Evolutionary conservation across 2,329 filamentous ascomycete genomes (phyloP).

Genomic region (Huntiella abstrusa): DNA sequence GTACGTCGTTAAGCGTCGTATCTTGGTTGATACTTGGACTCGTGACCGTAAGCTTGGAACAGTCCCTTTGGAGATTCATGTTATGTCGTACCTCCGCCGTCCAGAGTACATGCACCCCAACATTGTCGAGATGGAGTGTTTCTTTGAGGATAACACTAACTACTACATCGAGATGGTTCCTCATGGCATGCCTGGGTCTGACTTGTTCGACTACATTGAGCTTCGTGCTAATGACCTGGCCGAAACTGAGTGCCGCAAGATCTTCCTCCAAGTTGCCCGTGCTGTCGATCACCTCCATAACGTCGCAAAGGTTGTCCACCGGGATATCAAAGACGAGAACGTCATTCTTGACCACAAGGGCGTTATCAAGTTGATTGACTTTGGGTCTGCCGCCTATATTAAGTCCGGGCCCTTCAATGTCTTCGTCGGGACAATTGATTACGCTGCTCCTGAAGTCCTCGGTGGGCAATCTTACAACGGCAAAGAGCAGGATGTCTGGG

Average conservation of each 20-base stretch:
- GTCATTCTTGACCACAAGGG: slow-evolving; percentile 90
- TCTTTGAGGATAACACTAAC: slow-evolving; percentile 67
- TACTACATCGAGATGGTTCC: slow-evolving; percentile 99
- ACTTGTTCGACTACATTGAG: slow-evolving; percentile 97
- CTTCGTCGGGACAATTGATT: slow-evolving; percentile 97
- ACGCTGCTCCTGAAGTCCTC: slow-evolving; percentile 93
- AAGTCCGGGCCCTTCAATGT: slow-evolving; percentile 97
- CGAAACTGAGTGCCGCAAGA: slow-evolving; percentile 79
- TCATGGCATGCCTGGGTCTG: slow-evolving; percentile 90
- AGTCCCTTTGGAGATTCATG: slow-evolving; percentile 90
- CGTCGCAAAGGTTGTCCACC: slow-evolving; percentile 79
- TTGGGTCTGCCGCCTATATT: slow-evolving; percentile 94
- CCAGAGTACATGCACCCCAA: slow-evolving; percentile 50
- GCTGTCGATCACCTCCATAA: slow-evolving; percentile 84
- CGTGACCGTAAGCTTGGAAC: slow-evolving; percentile 82
- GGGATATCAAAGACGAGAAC: slow-evolving; percentile 98
- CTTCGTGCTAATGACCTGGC: slow-evolving; percentile 80
- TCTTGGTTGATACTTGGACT: slow-evolving; percentile 96
- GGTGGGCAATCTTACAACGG: slow-evolving; percentile 82
- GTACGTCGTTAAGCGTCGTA: slow-evolving; percentile 91
- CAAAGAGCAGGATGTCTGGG: slow-evolving; percentile 97
- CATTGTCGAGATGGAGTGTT: slow-evolving; percentile 55
- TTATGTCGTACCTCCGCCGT: slow-evolving; percentile 75
- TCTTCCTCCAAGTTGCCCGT: slow-evolving; percentile 81
- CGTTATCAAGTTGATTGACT: slow-evolving; percentile 92